A percentile compares a stretch with the other conserved stretches of the same genome.
These are phyloP conservation scores for Picea abies DNA, from an alignment of 83 land plant genomes.

Conservation along the genomic window DNA sequence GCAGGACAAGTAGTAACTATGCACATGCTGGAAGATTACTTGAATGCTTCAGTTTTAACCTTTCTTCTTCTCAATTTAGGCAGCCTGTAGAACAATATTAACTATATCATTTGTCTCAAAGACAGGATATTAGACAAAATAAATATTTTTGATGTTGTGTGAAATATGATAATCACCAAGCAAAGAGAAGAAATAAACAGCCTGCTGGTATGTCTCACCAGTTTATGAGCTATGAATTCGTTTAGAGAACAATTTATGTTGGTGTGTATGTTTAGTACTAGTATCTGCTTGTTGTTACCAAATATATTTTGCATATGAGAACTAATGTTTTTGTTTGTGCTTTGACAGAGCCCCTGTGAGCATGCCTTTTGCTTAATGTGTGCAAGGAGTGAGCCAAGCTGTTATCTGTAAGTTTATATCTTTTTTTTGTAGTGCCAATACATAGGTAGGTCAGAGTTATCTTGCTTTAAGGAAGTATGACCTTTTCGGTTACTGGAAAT, in stretches of 20 bases:
- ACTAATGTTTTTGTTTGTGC: constrained; percentile 4
- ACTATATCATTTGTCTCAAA: background rate
- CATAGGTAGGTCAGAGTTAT: background rate
- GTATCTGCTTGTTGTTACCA: background rate
- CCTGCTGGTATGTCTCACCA: background rate
- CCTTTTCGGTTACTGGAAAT: background rate
- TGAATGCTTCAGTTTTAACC: too few relatives aligned
- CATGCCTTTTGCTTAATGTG: constrained; percentile 78
- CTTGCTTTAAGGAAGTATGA: background rate
- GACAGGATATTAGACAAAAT: background rate
- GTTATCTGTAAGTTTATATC: constrained; percentile 62
- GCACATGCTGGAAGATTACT: too few relatives aligned
- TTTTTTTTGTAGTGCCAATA: background rate
- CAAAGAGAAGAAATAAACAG: background rate
- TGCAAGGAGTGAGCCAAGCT: constrained; percentile 72
- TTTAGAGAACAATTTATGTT: constrained; percentile 1
- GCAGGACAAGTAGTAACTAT: too few relatives aligned
- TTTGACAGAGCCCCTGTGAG: constrained; percentile 72
- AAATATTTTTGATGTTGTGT: background rate
- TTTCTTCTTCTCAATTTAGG: background rate
- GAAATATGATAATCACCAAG: background rate
- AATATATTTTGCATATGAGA: background rate
- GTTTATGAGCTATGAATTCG: background rate
- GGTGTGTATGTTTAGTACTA: background rate
- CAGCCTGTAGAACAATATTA: background rate